Conservation (phyloP, 83 land plant species). For the Isoetes engelmannii region DNA sequence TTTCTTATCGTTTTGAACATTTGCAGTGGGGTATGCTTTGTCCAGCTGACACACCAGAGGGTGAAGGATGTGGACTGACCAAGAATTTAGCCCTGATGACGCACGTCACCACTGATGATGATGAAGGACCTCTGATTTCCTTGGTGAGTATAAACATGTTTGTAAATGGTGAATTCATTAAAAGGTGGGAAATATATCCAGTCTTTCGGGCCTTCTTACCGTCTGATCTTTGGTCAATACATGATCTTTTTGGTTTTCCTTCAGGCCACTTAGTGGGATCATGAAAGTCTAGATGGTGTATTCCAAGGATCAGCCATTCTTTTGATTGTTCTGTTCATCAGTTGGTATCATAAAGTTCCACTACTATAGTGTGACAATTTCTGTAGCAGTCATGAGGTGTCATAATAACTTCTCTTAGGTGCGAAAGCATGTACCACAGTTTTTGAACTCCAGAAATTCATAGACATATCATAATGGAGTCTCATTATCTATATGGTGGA, state of each 20-base stretch:
- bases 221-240: not conserved
- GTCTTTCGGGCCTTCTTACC: no score
- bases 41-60: constrained; percentile 99
- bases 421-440: no score
- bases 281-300: not conserved
- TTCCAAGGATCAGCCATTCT: not conserved
- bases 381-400: not conserved
- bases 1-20: constrained; percentile 9
- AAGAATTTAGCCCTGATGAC: constrained; percentile 94
- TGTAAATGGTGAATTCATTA: constrained; percentile 3
- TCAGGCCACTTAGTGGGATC: not conserved
- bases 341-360: not conserved
- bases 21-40: constrained; percentile 99
- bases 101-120: constrained; percentile 97
- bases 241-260: not conserved
- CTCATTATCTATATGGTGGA: no score
- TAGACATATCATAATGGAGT: no score
- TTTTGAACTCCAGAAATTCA: no score
- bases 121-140: constrained; percentile 68
- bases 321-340: no score
- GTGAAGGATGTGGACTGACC: constrained; percentile 93
- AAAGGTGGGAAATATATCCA: no score
- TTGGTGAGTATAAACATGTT: constrained; percentile 44
- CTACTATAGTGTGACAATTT: not conserved
- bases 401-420: no score